These are phyloP conservation scores for Citrus inodora DNA, from an alignment of 345 rosid species.

Conservation along the genomic window DNA sequence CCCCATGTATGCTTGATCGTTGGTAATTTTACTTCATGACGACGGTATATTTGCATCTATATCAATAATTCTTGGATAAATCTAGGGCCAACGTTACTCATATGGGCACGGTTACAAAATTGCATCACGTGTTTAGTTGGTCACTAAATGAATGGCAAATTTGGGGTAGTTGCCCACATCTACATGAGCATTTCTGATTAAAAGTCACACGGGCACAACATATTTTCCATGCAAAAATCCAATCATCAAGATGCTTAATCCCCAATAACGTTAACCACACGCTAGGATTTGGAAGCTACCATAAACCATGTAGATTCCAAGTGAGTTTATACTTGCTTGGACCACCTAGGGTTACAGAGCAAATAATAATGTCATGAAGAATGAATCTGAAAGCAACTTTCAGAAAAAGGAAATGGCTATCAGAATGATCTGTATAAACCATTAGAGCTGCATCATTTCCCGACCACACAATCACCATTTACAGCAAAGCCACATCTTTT, in stretches of 20 bases:
- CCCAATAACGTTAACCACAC: not conserved
- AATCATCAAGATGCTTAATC: not conserved
- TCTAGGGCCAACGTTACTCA: too few species aligned
- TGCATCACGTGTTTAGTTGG: too few species aligned
- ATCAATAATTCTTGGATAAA: too few species aligned
- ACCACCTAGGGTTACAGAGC: not conserved
- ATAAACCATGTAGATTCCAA: not conserved
- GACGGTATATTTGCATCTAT: too few species aligned
- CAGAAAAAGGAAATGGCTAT: not conserved
- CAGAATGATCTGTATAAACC: not conserved
- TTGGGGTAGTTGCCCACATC: too few species aligned
- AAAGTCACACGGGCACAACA: not conserved
- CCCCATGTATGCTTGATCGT: too few species aligned
- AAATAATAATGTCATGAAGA: not conserved
- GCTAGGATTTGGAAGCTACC: not conserved
- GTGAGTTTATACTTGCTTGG: not conserved
- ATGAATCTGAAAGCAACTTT: constrained; percentile 8
- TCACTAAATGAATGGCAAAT: too few species aligned
- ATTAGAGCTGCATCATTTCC: not conserved
- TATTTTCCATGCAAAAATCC: not conserved
- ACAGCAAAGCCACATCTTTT: constrained; percentile 6
- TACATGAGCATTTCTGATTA: too few species aligned
- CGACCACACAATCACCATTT: not conserved
- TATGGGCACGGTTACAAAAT: too few species aligned
- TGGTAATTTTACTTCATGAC: too few species aligned